A percentile compares a stretch with the other conserved stretches of the same genome.
phyloP scores from a whole-genome alignment of 2,329 filamentous ascomycete genomes.

The Dryadomyces sulphureus region DNA sequence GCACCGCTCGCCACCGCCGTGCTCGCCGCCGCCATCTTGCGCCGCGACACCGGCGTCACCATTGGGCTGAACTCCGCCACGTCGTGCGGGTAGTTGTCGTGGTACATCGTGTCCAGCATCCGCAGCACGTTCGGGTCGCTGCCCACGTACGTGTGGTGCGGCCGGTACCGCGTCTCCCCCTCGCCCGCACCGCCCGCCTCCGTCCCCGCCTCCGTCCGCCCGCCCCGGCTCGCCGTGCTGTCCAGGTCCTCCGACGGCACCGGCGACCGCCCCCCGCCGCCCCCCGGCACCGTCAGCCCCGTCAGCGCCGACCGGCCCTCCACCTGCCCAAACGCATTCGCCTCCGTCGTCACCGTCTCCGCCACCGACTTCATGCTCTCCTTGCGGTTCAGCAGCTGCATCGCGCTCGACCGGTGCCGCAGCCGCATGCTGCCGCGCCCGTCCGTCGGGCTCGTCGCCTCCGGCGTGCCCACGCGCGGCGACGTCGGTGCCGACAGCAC shows the following conservation, averaged over 20 bases:
- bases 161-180: conserved; percentile 29
- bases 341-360: conserved; percentile 43
- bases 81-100: conserved; percentile 53
- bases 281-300: conserved; percentile 14
- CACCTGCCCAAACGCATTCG: conserved; percentile 45
- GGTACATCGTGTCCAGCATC: conserved; percentile 75
- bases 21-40: conserved; percentile 33
- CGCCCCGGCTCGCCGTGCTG: conserved; percentile 9
- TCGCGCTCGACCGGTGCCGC: conserved; percentile 43
- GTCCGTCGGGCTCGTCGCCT: background rate
- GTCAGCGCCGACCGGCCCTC: conserved; percentile 37
- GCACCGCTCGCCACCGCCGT: conserved; percentile 17
- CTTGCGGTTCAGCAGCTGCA: conserved; percentile 43
- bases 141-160: conserved; percentile 73
- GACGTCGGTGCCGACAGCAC: conserved; percentile 10
- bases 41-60: conserved; percentile 52
- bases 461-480: conserved; percentile 15
- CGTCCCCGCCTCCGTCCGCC: conserved; percentile 6
- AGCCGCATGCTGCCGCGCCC: conserved; percentile 17
- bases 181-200: conserved; percentile 16
- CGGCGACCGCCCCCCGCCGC: conserved; percentile 11
- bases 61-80: conserved; percentile 63
- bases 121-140: conserved; percentile 55
- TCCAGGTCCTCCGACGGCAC: conserved; percentile 8
- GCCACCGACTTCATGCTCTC: conserved; percentile 42